These are phyloP conservation scores for Fusarium illudens DNA, from an alignment of 2,329 filamentous ascomycete species.

Conservation along the genomic window DNA sequence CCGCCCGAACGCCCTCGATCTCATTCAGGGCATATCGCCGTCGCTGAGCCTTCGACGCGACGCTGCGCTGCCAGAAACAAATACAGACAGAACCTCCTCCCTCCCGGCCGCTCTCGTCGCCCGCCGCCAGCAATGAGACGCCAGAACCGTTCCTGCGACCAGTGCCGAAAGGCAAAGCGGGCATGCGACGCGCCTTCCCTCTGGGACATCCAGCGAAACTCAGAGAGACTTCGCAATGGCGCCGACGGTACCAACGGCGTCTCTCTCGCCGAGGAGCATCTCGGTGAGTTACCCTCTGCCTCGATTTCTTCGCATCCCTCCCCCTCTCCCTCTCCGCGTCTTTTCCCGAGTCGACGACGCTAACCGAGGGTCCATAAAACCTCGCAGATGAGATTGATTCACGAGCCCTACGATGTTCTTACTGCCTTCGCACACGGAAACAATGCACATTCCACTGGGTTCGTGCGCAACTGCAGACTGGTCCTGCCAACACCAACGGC, in stretches of 20 bases:
- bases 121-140: slow-evolving; percentile 37
- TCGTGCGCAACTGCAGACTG: slow-evolving; percentile 40
- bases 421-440: slow-evolving; percentile 41
- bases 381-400: slow-evolving; percentile 42
- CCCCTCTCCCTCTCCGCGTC: slow-evolving; percentile 22
- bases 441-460: slow-evolving; percentile 44
- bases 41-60: slow-evolving; percentile 22
- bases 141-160: slow-evolving; percentile 43
- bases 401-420: slow-evolving; percentile 41
- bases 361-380: slow-evolving; percentile 37
- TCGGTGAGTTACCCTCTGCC: slow-evolving; percentile 34
- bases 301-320: neutral
- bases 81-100: slow-evolving; percentile 10
- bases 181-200: slow-evolving; percentile 42
- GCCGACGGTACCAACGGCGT: slow-evolving; percentile 30
- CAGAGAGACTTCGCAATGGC: slow-evolving; percentile 37
- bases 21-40: slow-evolving; percentile 1
- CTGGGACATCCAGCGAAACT: slow-evolving; percentile 43
- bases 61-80: slow-evolving; percentile 5
- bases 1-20: neutral
- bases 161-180: slow-evolving; percentile 43
- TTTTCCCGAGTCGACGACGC: slow-evolving; percentile 29
- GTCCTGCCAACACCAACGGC: slow-evolving; percentile 27
- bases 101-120: neutral
- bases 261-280: slow-evolving; percentile 41